Evolutionary conservation across 2,329 filamentous ascomycete genomes (phyloP).

Genomic region (Colletotrichum sp.): DNA sequence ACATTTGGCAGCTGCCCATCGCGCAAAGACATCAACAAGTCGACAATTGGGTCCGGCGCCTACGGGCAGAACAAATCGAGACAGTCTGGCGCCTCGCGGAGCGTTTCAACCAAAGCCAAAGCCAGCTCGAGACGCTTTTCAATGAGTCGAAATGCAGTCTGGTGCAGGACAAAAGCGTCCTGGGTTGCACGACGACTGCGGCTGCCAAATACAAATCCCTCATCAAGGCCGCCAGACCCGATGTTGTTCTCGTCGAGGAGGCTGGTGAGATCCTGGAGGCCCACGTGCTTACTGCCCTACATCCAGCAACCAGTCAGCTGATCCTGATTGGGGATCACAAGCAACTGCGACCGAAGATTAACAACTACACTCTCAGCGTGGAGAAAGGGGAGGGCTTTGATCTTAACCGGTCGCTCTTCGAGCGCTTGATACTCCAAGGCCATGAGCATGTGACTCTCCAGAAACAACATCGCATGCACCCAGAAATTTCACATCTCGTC

Average conservation of each 20-base stretch:
- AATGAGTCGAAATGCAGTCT: conserved; percentile 44
- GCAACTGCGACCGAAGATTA: conserved; percentile 72
- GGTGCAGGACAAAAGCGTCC: conserved; percentile 61
- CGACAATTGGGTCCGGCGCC: conserved; percentile 44
- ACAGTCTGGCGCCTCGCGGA: conserved; percentile 41
- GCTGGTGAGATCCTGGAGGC: conserved; percentile 75
- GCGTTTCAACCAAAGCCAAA: conserved; percentile 46
- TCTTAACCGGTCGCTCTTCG: conserved; percentile 72
- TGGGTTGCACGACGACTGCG: conserved; percentile 74
- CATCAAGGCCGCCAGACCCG: conserved; percentile 59
- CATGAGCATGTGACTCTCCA: conserved; percentile 58
- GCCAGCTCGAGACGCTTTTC: conserved; percentile 46
- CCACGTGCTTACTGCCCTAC: conserved; percentile 67
- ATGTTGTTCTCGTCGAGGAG: conserved; percentile 72
- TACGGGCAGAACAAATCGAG: conserved; percentile 55
- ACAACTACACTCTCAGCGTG: conserved; percentile 63
- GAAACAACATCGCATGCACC: conserved; percentile 72
- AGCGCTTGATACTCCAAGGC: conserved; percentile 64
- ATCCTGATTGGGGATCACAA: conserved; percentile 77
- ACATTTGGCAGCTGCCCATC: conserved; percentile 57
- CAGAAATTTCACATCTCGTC: conserved; percentile 67
- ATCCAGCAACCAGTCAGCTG: conserved; percentile 61
- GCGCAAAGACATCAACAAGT: conserved; percentile 16
- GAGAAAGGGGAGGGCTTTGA: conserved; percentile 71
- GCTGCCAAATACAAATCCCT: conserved; percentile 66